Conservation (phyloP, 257 asterid genomes). For the Catharanthus roseus region DNA sequence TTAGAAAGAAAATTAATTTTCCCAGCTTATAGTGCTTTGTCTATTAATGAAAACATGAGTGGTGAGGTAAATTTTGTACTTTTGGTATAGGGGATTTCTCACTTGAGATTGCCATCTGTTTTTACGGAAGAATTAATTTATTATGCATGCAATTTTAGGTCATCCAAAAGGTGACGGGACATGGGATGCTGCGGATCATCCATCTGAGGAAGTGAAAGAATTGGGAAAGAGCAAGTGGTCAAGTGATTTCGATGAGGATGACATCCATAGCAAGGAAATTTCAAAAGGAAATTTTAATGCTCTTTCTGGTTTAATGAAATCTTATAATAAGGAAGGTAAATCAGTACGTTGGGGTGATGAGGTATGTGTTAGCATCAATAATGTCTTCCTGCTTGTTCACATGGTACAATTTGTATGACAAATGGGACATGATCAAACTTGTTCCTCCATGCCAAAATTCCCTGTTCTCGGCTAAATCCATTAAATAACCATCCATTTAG, state of each 20-base stretch:
- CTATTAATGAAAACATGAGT: not conserved
- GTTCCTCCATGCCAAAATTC: not conserved
- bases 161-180: constrained; percentile 34
- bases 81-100: not conserved
- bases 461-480: not conserved
- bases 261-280: constrained; percentile 32
- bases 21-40: not conserved
- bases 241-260: constrained; percentile 72
- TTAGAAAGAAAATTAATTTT: not conserved
- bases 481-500: not conserved
- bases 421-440: not conserved
- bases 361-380: constrained; percentile 42
- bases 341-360: constrained; percentile 94
- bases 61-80: not conserved
- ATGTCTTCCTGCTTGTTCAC: not conserved
- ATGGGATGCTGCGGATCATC: constrained; percentile 38
- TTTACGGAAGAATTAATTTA: not conserved
- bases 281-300: constrained; percentile 35
- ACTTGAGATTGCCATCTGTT: not conserved
- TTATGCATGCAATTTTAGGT: constrained; percentile 29
- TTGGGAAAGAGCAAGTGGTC: constrained; percentile 96
- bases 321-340: constrained; percentile 83
- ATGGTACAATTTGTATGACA: constrained; percentile 1
- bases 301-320: constrained; percentile 45
- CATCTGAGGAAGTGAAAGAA: constrained; percentile 57